Percentiles rank a stretch among this genome's conserved stretches.
Conservation (phyloP, 2,329 filamentous ascomycete genomes). For the Sporothrix schenckii region DNA sequence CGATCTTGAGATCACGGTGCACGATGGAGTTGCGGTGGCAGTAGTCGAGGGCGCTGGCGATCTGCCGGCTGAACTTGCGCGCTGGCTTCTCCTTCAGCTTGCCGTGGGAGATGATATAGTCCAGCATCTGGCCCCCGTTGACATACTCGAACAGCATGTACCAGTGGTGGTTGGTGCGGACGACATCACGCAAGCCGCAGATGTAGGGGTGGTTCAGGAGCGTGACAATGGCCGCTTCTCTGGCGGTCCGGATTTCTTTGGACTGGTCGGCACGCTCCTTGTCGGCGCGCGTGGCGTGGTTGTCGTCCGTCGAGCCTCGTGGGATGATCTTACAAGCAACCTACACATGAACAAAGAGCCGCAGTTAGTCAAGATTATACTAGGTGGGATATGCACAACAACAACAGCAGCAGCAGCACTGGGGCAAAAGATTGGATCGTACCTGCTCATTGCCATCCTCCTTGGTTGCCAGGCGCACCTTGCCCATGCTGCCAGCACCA, state of each 20-base stretch:
- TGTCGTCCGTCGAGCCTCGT: constrained; percentile 83
- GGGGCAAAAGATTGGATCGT: constrained; percentile 39
- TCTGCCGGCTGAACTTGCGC: constrained; percentile 95
- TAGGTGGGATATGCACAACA: background rate
- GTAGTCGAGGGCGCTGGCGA: constrained; percentile 94
- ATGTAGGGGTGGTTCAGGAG: constrained; percentile 94
- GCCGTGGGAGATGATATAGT: constrained; percentile 98
- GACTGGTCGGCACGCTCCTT: constrained; percentile 92
- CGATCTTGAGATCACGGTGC: constrained; percentile 95
- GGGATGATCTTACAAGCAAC: constrained; percentile 98
- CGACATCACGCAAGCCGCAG: constrained; percentile 91
- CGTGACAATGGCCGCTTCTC: constrained; percentile 94
- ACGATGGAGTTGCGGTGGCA: constrained; percentile 98
- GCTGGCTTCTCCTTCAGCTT: constrained; percentile 98
- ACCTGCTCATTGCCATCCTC: constrained; percentile 90
- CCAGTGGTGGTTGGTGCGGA: constrained; percentile 97
- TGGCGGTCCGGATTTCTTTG: constrained; percentile 91
- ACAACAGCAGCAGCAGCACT: constrained; percentile 26
- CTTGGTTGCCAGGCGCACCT: constrained; percentile 93
- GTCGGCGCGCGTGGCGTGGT: constrained; percentile 69
- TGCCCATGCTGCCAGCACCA: constrained; percentile 97
- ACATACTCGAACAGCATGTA: constrained; percentile 99
- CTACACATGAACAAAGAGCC: constrained; percentile 49
- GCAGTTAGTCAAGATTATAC: background rate
- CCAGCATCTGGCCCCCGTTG: constrained; percentile 98